phyloP scores from a whole-genome alignment of 164 flowering plant genomes.

The Malania oleifera region DNA sequence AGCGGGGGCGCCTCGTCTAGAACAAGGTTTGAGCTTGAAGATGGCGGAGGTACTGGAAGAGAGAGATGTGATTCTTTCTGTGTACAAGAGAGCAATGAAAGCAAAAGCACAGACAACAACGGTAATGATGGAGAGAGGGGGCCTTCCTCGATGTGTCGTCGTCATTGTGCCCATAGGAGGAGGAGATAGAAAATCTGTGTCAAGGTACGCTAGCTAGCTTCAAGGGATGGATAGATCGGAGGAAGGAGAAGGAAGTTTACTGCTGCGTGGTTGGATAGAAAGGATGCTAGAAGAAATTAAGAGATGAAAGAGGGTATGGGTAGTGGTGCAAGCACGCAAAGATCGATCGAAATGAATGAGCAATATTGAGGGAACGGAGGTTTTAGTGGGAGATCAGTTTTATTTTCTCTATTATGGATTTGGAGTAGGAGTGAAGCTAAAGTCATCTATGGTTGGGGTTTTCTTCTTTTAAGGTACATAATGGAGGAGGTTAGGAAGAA shows the following conservation, averaged over 20 bases:
- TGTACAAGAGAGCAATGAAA: conserved; percentile 51
- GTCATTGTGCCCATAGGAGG: conserved; percentile 24
- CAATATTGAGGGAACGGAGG: not conserved
- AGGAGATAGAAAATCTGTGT: no score
- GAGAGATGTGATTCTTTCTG: conserved; percentile 41
- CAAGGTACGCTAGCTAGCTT: no score
- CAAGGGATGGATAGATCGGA: not conserved
- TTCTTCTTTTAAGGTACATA: not conserved
- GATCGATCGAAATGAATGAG: conserved; percentile 30
- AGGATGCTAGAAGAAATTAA: not conserved
- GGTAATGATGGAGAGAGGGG: conserved; percentile 46
- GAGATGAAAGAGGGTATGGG: not conserved
- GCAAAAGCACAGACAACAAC: conserved; percentile 38
- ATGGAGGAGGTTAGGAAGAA: conserved; percentile 20
- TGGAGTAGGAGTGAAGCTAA: conserved; percentile 85
- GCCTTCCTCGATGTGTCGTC: conserved; percentile 37
- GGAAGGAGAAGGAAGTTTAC: conserved; percentile 2
- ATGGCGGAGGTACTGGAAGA: conserved; percentile 42
- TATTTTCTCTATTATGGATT: conserved; percentile 17
- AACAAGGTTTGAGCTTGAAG: conserved; percentile 40
- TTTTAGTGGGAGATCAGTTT: not conserved
- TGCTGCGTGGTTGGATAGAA: conserved; percentile 1
- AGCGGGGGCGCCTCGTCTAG: conserved; percentile 19
- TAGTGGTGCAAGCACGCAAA: conserved; percentile 13
- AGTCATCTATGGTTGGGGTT: conserved; percentile 30